Evolutionary conservation across 768 basidiomycete genomes (phyloP).

Genomic region (Boletus rubroflammeus): DNA sequence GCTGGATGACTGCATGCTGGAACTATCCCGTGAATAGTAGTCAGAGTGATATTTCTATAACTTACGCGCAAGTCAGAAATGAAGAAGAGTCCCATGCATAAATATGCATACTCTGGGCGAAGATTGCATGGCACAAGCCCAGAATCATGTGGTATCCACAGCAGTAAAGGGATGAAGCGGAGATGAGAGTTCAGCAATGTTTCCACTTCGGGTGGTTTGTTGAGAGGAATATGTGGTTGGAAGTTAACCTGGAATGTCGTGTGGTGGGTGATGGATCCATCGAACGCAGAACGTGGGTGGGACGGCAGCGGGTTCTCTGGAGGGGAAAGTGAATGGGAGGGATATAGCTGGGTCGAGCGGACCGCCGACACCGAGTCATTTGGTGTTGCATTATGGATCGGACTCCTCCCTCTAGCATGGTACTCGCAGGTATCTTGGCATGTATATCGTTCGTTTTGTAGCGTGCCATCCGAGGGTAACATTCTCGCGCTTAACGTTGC

Average conservation of each 20-base stretch:
- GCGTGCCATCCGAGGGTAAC: neutral
- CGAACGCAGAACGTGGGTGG: neutral
- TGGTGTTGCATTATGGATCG: neutral
- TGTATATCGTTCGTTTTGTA: neutral
- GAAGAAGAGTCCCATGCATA: slow-evolving; percentile 46
- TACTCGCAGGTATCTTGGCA: neutral
- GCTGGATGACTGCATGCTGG: slow-evolving; percentile 14
- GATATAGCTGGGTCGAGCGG: neutral
- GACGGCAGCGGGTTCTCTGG: neutral
- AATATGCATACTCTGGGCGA: slow-evolving; percentile 38
- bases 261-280: neutral
- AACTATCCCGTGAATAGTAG: slow-evolving; percentile 3
- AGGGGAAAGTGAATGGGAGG: neutral
- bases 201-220: slow-evolving; percentile 42
- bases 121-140: slow-evolving; percentile 26
- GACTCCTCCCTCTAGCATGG: neutral
- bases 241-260: neutral
- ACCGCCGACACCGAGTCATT: neutral
- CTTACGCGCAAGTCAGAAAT: slow-evolving; percentile 40
- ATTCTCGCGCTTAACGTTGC: neutral
- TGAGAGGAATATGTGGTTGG: slow-evolving; percentile 16
- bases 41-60: neutral
- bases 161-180: slow-evolving; percentile 36
- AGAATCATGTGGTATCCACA: slow-evolving; percentile 37
- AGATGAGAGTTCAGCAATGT: slow-evolving; percentile 41